A percentile compares a stretch with the other conserved stretches of the same genome.
Conservation (phyloP, 2,329 filamentous ascomycete genomes). For the Davidsoniella australis region DNA sequence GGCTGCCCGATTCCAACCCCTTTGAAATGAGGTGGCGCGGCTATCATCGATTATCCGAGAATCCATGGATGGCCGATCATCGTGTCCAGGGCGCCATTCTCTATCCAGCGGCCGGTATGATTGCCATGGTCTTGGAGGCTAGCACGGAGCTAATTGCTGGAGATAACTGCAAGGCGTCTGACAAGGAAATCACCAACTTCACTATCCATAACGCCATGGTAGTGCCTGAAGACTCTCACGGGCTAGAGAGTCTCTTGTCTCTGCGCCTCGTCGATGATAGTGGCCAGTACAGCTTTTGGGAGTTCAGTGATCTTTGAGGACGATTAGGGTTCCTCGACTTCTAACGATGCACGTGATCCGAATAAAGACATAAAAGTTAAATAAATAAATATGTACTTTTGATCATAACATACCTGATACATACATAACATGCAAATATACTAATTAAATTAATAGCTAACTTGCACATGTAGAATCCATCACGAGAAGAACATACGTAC, state of each 20-base stretch:
- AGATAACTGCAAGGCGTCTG: slow-evolving; percentile 15
- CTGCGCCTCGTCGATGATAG: slow-evolving; percentile 19
- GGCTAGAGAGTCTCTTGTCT: slow-evolving; percentile 32
- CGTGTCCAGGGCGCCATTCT: slow-evolving; percentile 32
- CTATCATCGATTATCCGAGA: slow-evolving; percentile 30
- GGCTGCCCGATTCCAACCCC: slow-evolving; percentile 25
- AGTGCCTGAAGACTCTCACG: slow-evolving; percentile 27
- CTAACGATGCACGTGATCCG: too few species aligned
- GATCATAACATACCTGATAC: too few species aligned
- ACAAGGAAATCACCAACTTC: slow-evolving; percentile 29
- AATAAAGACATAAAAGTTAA: too few species aligned
- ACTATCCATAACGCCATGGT: slow-evolving; percentile 34
- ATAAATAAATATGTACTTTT: too few species aligned
- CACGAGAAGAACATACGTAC: too few species aligned
- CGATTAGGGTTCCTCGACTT: too few species aligned
- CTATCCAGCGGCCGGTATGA: slow-evolving; percentile 34
- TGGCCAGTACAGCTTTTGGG: slow-evolving; percentile 14
- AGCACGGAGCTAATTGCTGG: slow-evolving; percentile 21
- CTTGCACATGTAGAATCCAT: too few species aligned
- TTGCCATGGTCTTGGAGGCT: slow-evolving; percentile 32
- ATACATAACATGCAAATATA: too few species aligned
- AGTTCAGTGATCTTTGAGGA: too few species aligned
- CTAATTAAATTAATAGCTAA: too few species aligned
- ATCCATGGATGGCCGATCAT: slow-evolving; percentile 36
- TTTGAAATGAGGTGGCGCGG: slow-evolving; percentile 32